phyloP scores from a whole-genome alignment of 768 basidiomycete species.

The Lyophyllum atratum region DNA sequence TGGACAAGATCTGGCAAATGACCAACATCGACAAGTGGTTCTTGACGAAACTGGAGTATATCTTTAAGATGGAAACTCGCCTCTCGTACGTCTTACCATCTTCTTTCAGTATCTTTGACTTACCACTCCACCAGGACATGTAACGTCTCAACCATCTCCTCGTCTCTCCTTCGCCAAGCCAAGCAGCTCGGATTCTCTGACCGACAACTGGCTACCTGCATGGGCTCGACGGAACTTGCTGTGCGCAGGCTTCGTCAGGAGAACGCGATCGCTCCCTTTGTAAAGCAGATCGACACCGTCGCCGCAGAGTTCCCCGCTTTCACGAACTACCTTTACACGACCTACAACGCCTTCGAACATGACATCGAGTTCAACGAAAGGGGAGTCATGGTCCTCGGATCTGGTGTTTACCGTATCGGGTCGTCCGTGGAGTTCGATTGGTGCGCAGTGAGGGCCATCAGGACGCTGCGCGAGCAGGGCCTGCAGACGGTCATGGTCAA shows the following conservation, averaged over 20 bases:
- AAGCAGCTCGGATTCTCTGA: conserved; percentile 98
- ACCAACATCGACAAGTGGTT: conserved; percentile 99
- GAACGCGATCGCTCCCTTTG: conserved; percentile 78
- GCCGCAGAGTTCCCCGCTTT: conserved; percentile 98
- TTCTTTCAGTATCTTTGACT: background rate
- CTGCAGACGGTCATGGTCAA: conserved; percentile 98
- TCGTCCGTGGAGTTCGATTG: conserved; percentile 99
- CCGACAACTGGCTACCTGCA: conserved; percentile 78
- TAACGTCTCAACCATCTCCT: conserved; percentile 64
- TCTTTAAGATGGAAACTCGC: conserved; percentile 77
- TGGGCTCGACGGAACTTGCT: conserved; percentile 91
- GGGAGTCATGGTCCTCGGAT: conserved; percentile 96
- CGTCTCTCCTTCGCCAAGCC: conserved; percentile 68
- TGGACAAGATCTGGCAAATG: conserved; percentile 97
- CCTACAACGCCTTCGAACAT: conserved; percentile 95
- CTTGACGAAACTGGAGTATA: conserved; percentile 82
- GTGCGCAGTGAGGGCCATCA: conserved; percentile 97
- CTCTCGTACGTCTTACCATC: conserved; percentile 61
- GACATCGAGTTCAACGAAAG: conserved; percentile 88
- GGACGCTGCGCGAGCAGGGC: conserved; percentile 94
- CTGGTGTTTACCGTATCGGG: conserved; percentile 97
- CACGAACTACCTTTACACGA: conserved; percentile 98
- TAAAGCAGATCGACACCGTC: conserved; percentile 99
- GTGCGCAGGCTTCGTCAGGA: conserved; percentile 91
- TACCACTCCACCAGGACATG: conserved; percentile 45